A percentile compares a stretch with the other conserved stretches of the same genome.
Evolutionary conservation across 2,329 filamentous ascomycete species (phyloP).

Genomic region (Ophiobolus disseminans): DNA sequence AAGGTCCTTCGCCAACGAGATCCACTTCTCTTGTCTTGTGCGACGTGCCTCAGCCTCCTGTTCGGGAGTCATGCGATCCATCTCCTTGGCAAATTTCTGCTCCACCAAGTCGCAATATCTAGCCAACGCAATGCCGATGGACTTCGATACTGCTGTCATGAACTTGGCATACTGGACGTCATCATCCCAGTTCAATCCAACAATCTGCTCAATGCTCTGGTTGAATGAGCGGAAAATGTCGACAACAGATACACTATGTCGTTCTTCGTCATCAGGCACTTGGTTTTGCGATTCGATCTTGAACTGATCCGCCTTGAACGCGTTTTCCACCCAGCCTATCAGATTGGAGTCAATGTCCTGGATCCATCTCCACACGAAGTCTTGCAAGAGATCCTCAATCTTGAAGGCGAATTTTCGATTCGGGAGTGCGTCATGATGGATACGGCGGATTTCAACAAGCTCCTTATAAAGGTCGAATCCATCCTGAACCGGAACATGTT

Average conservation of each 20-base stretch:
- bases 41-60: conserved; percentile 80
- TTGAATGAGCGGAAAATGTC: conserved; percentile 95
- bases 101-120: conserved; percentile 93
- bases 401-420: conserved; percentile 80
- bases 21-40: conserved; percentile 88
- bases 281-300: conserved; percentile 71
- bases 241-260: conserved; percentile 91
- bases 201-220: conserved; percentile 86
- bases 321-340: conserved; percentile 83
- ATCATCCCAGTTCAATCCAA: conserved; percentile 88
- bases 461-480: conserved; percentile 94
- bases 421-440: conserved; percentile 78
- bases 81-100: conserved; percentile 83
- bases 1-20: conserved; percentile 91
- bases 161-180: conserved; percentile 94
- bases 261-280: conserved; percentile 76
- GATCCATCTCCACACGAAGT: conserved; percentile 98
- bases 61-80: conserved; percentile 89
- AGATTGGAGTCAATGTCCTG: conserved; percentile 79
- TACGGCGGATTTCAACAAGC: conserved; percentile 80
- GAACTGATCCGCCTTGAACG: conserved; percentile 90
- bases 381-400: conserved; percentile 82
- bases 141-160: conserved; percentile 90
- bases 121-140: conserved; percentile 81
- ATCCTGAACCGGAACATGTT: conserved; percentile 86